Conservation (phyloP, 345 rosid genomes). For the Limnanthes douglasii region DNA sequence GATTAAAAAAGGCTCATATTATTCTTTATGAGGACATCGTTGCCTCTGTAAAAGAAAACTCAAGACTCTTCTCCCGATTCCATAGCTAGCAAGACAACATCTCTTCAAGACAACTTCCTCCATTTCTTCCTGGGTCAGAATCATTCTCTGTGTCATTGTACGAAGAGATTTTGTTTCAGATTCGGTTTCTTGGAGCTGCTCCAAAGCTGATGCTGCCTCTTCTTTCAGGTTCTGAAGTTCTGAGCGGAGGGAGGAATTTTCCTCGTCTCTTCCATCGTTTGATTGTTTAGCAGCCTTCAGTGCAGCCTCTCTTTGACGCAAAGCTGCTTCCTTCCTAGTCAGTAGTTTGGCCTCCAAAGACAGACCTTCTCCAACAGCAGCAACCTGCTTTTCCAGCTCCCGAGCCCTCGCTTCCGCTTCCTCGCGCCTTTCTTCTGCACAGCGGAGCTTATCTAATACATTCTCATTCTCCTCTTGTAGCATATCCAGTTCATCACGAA, state of each 20-base stretch:
- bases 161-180: conserved; percentile 77
- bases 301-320: conserved; percentile 91
- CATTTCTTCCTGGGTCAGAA: conserved; percentile 87
- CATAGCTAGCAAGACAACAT: conserved; percentile 99
- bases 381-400: conserved; percentile 99
- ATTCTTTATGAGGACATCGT: no score
- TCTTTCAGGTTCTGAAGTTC: conserved; percentile 79
- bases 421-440: conserved; percentile 65
- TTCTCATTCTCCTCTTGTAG: conserved; percentile 83
- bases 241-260: conserved; percentile 48
- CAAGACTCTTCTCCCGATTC: no score
- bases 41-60: no score
- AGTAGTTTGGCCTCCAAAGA: conserved; percentile 88
- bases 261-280: conserved; percentile 62
- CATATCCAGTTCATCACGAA: conserved; percentile 98
- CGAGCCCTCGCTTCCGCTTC: conserved; percentile 90
- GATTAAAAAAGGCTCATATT: no score
- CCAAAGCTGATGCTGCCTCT: conserved; percentile 41
- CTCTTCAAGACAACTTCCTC: conserved; percentile 99
- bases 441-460: conserved; percentile 58
- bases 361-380: conserved; percentile 92
- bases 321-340: conserved; percentile 90
- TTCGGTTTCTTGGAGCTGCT: conserved; percentile 74
- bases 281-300: conserved; percentile 76
- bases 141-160: conserved; percentile 89